phyloP scores from a whole-genome alignment of 2,329 filamentous ascomycete genomes.

The Akanthomyces uredinophilus region DNA sequence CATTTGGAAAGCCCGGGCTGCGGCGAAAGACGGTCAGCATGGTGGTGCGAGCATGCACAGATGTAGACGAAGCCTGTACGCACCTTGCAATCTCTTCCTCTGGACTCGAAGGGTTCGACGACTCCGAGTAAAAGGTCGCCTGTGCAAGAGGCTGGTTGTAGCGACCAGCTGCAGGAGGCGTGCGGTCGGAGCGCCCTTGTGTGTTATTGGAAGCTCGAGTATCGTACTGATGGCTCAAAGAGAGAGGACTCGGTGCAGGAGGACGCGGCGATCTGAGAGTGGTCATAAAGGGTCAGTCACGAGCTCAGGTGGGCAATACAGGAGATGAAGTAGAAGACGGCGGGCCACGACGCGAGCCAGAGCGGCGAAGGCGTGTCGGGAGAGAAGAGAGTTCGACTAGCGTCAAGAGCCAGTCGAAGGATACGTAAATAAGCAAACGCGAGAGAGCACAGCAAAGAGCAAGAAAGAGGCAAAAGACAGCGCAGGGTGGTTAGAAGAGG shows the following conservation, averaged over 20 bases:
- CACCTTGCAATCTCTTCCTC: slow-evolving; percentile 30
- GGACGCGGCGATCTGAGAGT: slow-evolving; percentile 42
- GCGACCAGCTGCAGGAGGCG: not conserved
- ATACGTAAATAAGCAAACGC: not conserved
- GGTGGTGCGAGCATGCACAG: not conserved
- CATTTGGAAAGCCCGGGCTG: slow-evolving; percentile 24
- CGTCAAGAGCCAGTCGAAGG: not conserved
- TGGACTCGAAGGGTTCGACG: slow-evolving; percentile 30
- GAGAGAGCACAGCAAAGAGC: not conserved
- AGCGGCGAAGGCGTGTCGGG: not conserved
- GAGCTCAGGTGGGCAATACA: not conserved
- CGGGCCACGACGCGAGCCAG: not conserved
- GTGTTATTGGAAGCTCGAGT: slow-evolving; percentile 26
- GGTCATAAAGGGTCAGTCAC: slow-evolving; percentile 16
- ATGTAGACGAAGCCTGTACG: not conserved
- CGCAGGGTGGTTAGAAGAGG: not conserved
- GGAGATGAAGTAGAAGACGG: not conserved
- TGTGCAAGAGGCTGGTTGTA: slow-evolving; percentile 18
- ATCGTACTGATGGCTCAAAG: slow-evolving; percentile 24
- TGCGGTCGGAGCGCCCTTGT: slow-evolving; percentile 23
- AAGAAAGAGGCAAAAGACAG: not conserved
- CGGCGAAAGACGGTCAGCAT: not conserved
- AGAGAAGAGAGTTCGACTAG: not conserved
- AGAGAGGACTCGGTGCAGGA: slow-evolving; percentile 46
- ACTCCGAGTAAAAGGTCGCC: slow-evolving; percentile 34